Base-by-base conservation (phyloP, 148 eudicot genomes). In the Diospyros lotus region DNA sequence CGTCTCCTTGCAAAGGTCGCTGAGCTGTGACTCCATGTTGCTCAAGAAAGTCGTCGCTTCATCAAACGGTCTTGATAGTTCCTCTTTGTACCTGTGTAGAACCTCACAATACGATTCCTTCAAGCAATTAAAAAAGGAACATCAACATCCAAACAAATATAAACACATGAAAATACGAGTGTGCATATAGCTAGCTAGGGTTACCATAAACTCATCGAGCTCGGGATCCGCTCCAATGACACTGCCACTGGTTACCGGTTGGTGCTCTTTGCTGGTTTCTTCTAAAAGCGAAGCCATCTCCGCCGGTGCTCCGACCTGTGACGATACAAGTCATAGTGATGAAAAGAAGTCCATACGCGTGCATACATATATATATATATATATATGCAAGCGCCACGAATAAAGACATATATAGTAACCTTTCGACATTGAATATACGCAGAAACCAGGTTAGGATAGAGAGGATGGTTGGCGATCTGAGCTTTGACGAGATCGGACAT, bases 401-500 rank as follows among this genome's bases (percentile, higher is more conserved):
- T 14, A 56, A 8, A 7, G 18, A 15, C 3, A n/a, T 51, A 42
- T 64, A 70, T 28, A 9, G 18, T 72, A 11, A 85, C 87, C 87
- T 85, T 85, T 54, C 73, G 45, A 63, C 88, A 85, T 64, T 85
- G 73, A 50, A 82, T 68, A 51, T 77, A 80, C 7, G 88, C 83
- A 53, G 88, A 80, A 0, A 82, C 55, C 28, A 85, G 74, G 71
- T 56, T 77, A n/a, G 88, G 81, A 77, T 85, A 85, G 4, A 82
- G 78, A 68, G 88, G 88, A 81, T 85, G 88, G 69, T 59, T 74
- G 17, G 83, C 85, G 73, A 85, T 85, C 83, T 80, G 88, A 14
- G 83, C 79, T 63, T 85, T 85, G 12, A 85, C 41, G 15, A 82
- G 45, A 77, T 85, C 88, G 6, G 76, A 68, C 77, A 79, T 75